Conservation (phyloP, 305 asterid genomes). For the Rubia balearica region DNA sequence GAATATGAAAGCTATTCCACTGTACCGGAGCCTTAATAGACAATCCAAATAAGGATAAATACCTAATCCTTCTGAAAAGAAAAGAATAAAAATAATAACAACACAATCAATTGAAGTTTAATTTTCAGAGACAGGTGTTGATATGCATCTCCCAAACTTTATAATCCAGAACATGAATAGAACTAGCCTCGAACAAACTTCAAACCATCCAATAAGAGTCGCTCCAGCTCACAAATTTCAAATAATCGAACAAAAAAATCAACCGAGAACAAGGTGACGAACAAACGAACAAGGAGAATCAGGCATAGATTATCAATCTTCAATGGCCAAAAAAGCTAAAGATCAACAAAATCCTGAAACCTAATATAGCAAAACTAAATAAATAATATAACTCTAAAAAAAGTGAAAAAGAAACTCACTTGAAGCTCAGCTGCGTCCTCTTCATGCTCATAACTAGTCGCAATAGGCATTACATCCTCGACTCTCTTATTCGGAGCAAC, state of each 20-base stretch:
- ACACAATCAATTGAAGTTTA: background rate
- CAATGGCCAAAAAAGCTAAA: too few relatives aligned
- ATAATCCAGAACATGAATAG: background rate
- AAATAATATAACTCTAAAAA: too few relatives aligned
- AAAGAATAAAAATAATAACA: background rate
- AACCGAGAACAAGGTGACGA: background rate
- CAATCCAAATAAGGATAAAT: too few relatives aligned
- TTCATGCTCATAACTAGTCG: constrained; percentile 94
- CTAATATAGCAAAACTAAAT: too few relatives aligned
- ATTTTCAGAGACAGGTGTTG: background rate
- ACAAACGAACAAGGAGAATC: background rate
- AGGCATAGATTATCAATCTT: too few relatives aligned
- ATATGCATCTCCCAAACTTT: background rate
- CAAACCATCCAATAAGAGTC: background rate
- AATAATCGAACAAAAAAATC: background rate
- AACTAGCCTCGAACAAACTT: background rate
- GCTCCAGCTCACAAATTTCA: background rate
- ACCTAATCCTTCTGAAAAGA: background rate
- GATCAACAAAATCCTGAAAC: too few relatives aligned
- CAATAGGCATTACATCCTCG: constrained; percentile 91
- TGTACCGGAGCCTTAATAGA: background rate
- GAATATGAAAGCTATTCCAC: background rate
- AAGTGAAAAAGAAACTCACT: constrained; percentile 29
- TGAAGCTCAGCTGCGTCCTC: constrained; percentile 83
- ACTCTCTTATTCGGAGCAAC: constrained; percentile 39